Evolutionary conservation across 2,329 filamentous ascomycete species (phyloP).

Genomic region (Sarocladium strictum): DNA sequence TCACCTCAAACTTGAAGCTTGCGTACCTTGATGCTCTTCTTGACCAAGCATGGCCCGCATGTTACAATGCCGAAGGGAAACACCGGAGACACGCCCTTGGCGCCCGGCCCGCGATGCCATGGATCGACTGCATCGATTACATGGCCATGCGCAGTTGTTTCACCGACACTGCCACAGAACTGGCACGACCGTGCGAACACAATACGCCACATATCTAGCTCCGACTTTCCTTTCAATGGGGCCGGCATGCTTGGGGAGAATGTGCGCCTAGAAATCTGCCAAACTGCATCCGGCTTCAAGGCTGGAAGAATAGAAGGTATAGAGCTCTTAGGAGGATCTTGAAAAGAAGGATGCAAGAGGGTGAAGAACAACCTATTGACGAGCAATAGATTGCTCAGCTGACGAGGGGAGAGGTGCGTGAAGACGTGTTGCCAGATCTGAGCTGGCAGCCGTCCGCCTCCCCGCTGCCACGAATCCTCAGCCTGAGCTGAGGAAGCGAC

Average conservation of each 20-base stretch:
- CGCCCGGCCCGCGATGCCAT: conserved; percentile 57
- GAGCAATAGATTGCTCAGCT: conserved; percentile 58
- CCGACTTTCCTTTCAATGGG: conserved; percentile 58
- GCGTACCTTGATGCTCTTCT: conserved; percentile 59
- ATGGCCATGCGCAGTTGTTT: conserved; percentile 14
- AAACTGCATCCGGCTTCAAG: conserved; percentile 59
- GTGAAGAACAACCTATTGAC: conserved; percentile 62
- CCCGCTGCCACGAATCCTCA: background rate
- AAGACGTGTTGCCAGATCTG: conserved; percentile 69
- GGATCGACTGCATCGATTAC: conserved; percentile 23
- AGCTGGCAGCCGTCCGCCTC: conserved; percentile 37
- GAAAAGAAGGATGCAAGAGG: conserved; percentile 47
- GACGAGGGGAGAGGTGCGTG: conserved; percentile 56
- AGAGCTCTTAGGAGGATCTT: conserved; percentile 11
- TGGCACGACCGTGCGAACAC: conserved; percentile 60
- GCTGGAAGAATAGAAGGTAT: conserved; percentile 20
- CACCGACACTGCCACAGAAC: conserved; percentile 49
- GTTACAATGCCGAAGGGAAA: conserved; percentile 66
- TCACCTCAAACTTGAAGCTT: background rate
- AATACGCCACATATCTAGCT: conserved; percentile 73
- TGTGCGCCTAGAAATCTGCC: conserved; percentile 61
- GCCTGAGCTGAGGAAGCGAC: background rate
- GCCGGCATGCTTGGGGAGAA: conserved; percentile 63
- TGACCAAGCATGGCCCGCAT: conserved; percentile 61
- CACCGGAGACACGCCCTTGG: conserved; percentile 53